Base-by-base conservation (phyloP, 352 stramenopile species). In the Globisporangium nunn region DNA sequence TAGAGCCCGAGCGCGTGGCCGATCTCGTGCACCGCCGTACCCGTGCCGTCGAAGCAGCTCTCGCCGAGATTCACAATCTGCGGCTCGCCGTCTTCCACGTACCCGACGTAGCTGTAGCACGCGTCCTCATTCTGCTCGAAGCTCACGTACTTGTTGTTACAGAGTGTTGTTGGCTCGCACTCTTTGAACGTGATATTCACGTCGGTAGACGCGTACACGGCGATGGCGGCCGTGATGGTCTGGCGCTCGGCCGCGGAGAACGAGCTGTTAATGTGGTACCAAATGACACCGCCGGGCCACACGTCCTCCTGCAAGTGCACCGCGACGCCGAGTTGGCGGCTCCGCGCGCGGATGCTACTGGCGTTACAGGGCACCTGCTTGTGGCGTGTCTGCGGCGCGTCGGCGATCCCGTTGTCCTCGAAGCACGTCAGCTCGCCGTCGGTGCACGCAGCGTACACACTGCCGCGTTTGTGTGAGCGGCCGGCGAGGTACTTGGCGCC, bases 51-150 rank as follows among this genome's bases (percentile, higher is more conserved):
- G 52, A 91, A 88, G 68, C 77, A 87, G 54, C 66, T 87, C 31
- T 78, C 63, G 14, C 74, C 74, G 11, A 91, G 70, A 58, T 91
- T 91, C 59, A 91, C 70, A 54, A 74, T 63, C 67, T 91, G 81
- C 12, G 75, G 71, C 58, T 80, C 68, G 31, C 75, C 78, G 33
- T 81, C 75, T 51, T 83, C 68, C 6, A 82, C 74, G 56, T 86
- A 91, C 5, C 81, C 81, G 14, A 91, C 77, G 67, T 86, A 80
- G 15, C 78, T 81, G 61, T 88, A 87, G 64, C 79, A 88, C 44
- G 72, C 72, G 58, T 87, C 71, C 12, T 87, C 73, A 39, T 87
- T 81, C 61, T 88, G 68, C 50, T 80, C 70, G 18, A 91, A 85
- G 60, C 75, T 79, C 29, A 88, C 73, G 44, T 89, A 89, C 50